phyloP scores from a whole-genome alignment of 116 monocot species.

The Iris pallida region DNA sequence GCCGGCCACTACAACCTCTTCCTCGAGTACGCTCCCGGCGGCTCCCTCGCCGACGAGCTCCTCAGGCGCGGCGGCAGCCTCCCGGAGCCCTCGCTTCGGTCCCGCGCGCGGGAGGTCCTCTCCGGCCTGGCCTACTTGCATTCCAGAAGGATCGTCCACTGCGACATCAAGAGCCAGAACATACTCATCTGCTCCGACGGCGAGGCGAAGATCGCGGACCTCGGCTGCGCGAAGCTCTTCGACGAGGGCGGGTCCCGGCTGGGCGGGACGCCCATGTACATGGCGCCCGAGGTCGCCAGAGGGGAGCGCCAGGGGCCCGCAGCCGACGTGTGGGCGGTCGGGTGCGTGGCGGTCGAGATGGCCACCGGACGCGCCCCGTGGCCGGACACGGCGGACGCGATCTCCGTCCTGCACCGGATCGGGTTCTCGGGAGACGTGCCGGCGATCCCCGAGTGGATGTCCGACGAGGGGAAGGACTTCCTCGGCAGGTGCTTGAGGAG shows the following conservation, averaged over 20 bases:
- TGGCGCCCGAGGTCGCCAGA: slow-evolving; percentile 46
- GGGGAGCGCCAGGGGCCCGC: slow-evolving; percentile 16
- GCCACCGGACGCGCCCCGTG: slow-evolving; percentile 18
- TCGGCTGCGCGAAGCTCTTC: slow-evolving; percentile 25
- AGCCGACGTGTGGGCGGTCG: slow-evolving; percentile 30
- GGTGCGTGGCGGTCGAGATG: slow-evolving; percentile 22
- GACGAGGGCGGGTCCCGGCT: not conserved
- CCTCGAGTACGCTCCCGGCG: slow-evolving; percentile 35
- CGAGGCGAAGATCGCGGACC: slow-evolving; percentile 29
- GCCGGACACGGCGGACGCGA: slow-evolving; percentile 8
- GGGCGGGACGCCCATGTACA: slow-evolving; percentile 39
- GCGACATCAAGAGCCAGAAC: slow-evolving; percentile 37
- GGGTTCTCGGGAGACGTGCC: slow-evolving; percentile 20
- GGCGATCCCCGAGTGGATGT: slow-evolving; percentile 18
- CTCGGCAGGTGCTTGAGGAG: slow-evolving; percentile 28
- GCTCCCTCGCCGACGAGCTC: slow-evolving; percentile 27
- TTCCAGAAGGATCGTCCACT: slow-evolving; percentile 17
- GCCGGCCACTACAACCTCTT: slow-evolving; percentile 17
- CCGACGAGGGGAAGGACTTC: slow-evolving; percentile 35
- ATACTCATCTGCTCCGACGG: slow-evolving; percentile 29
- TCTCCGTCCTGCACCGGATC: slow-evolving; percentile 11
- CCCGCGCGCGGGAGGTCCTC: slow-evolving; percentile 16
- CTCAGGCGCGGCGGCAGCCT: slow-evolving; percentile 10
- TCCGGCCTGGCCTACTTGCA: slow-evolving; percentile 28
- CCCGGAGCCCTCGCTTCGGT: slow-evolving; percentile 4